Evolutionary conservation across 805 yeast genomes (phyloP), one percentile per base, ranked within the genome.

Genomic region (Spathaspora girioi): DNA sequence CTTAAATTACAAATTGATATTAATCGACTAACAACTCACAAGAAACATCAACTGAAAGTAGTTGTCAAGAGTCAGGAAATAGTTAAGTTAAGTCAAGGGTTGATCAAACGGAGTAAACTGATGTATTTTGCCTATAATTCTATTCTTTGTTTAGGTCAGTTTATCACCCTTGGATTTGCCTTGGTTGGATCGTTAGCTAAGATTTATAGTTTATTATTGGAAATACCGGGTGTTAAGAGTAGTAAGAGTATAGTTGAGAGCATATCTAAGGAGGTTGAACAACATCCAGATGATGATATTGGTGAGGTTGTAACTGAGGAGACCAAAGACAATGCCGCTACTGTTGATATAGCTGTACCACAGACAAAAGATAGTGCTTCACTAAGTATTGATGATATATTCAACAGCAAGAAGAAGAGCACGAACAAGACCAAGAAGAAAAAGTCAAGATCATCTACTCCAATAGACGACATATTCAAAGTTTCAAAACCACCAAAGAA

Each of bases 131-230:
- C 80, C 11, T 86, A 88, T 59, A 84, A 86, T 64, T 79, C 84
- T 1, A 77, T 90, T 0, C 73, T 90, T 7, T 83, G 86, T 1
- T 74, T 66, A 52, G 96, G 92, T 0, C 96, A 91, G 61, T 90
- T 87, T 60, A 75, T 89, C 6, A 78, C 84, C 1, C 63, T 90
- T 11, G 96, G 96, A 1, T 76, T 90, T 55, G 80, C 87, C 0
- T 65, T 89, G 40, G 60, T 89, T 3, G 96, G 87, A 0, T 48
- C 71, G 17, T 57, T 82, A 38, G 77, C 87, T 2, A 73, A 77
- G 48, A 58, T 87, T 9, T 64, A 73, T 50, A 38, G 51, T 17
- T 46, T 56, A 27, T 59, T 59, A 52, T 52, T 32, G 20, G 56
- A 50, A 23, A 52, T 66, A 10, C 56, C 59, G 12, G 69, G 65